Evolutionary conservation across 2,329 filamentous ascomycete species (phyloP), one percentile per base, ranked within the genome.

Genomic region (Neopestalotiopsis sp.): DNA sequence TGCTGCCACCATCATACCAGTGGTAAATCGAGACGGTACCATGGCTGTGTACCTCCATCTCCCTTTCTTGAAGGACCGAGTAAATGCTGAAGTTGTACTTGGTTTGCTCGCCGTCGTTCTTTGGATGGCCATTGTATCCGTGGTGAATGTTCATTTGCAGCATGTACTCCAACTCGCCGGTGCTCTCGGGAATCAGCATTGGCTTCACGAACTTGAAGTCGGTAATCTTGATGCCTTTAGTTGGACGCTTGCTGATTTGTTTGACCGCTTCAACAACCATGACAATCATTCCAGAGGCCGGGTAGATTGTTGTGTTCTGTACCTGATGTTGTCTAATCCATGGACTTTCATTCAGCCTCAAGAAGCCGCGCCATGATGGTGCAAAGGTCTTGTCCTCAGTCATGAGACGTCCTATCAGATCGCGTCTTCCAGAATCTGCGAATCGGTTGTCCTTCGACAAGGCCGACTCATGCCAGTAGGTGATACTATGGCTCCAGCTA

Each of bases 381-480:
- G 86, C 81, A 59, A 82, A 82, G 0, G 81, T 78, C n/a, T 79
- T 80, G 3, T 81, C 82, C 69, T 86, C 84, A 0, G 79, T 77
- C 1, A 81, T 81, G 0, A 79, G 82, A 1, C 82, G 79, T 0
- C 87, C 87, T 32, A 89, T 82, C 1, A 89, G 78, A 69, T 89
- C 87, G 58, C 85, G 82, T 12, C 86, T 80, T 1, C 82, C 80
- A 66, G 81, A 82, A 32, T 81, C 76, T 14, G 85, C 79, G 68
- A 84, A 82, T 2, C 86, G 81, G 61, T 81, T 81, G 12, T 82
- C 79, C 14, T 76, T 73, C 24, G 83, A 84, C 2, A 85, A 73
- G 56, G 85, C 82, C 1, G 84, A 84, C 69, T 89, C 87, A 69
- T 86, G 82, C 87, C 87, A 89, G 73, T 88, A 87, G 1, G 74